Evolutionary conservation across 2,329 filamentous ascomycete genomes (phyloP), one percentile per base, ranked within the genome.

Genomic region (Pyrenochaeta sp.): DNA sequence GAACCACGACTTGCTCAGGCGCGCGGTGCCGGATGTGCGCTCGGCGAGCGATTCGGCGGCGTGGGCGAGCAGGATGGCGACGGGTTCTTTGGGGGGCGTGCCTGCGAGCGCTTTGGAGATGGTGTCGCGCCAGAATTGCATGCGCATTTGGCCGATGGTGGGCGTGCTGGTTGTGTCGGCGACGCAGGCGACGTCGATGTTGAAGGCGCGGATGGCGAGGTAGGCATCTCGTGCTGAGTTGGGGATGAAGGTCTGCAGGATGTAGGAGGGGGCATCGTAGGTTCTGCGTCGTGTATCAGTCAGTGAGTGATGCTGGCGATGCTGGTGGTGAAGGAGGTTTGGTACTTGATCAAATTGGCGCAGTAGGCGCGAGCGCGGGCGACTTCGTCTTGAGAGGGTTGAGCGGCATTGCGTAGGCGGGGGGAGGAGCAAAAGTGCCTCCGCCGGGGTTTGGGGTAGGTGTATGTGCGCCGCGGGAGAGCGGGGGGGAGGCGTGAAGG

Each of bases 101-200:
- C 88, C 88, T 2, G 87, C 80, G 48, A 96, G 87, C 1, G 89
- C 88, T 49, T 87, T 86, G 40, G 87, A 82, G 37, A 99, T 77
- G 4, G 89, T 85, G 60, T 97, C 92, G 35, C 89, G 84, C 89
- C 94, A 97, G 77, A 97, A 97, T 70, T 96, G 90, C 72, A 96
- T 87, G 53, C 94, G 90, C 80, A 97, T 85, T 38, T 86, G 80
- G 35, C 90, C 93, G 48, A 97, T 89, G 3, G 87, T 87, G n/a
- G 89, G 84, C 48, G 88, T 94, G 32, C 89, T 94, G 14, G 94
- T 92, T 9, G 89, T 85, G 72, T 97, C 93, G 44, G 94, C 90
- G 51, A 97, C 88, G 44, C 89, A 84, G 30, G 93, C 89, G 48
- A 96, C 83, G 71, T 96, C 93, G 61, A 97, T 82, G 68, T 99